Evolutionary conservation across 805 yeast genomes (phyloP), one percentile per base, ranked within the genome.

Genomic region (Lipomyces kockii): DNA sequence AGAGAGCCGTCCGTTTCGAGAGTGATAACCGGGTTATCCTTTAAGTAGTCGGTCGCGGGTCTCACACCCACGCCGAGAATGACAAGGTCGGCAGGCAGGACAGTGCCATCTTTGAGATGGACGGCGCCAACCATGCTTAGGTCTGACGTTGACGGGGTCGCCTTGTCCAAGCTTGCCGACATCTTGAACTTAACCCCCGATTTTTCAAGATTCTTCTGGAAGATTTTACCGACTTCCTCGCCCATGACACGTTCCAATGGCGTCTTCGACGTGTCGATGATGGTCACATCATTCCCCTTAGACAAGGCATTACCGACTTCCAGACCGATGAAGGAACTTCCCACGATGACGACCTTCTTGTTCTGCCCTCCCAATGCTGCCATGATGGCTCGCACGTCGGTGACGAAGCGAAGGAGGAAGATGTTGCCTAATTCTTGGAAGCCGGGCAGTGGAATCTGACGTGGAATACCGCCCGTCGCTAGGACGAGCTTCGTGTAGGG

Each of bases 241-340:
- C 65, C 65, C 49, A 62, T 17, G 35, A 49, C 55, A 34, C 51
- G 58, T 46, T 46, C 65, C 34, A 62, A 58, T 7, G 65, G 65
- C 2, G 57, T 14, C n/a, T 27, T 29, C 37, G 34, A 55, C 62
- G 52, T 43, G 52, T 60, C 65, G 35, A 62, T 58, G 29, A 62
- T 55, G 12, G 57, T 29, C 11, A 62, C 62, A 46, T 62, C 46
- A 35, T 62, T 60, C n/a, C 51, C 65, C 57, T 57, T 62, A 27
- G 39, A 56, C 56, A 62, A 11, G 29, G 35, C 57, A 20, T 25
- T 27, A 34, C 62, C 63, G 43, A 62, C 57, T 39, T 62, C 65
- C 62, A 62, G n/a, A 32, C 65, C 65, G 29, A 62, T 62, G 32
- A 62, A 62, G 46, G 62, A 56, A 39, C 62, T 57, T n/a, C 65